These are phyloP conservation scores for Tolypocladium sp. DNA, from an alignment of 2,329 filamentous ascomycete species.

Conservation along the genomic window DNA sequence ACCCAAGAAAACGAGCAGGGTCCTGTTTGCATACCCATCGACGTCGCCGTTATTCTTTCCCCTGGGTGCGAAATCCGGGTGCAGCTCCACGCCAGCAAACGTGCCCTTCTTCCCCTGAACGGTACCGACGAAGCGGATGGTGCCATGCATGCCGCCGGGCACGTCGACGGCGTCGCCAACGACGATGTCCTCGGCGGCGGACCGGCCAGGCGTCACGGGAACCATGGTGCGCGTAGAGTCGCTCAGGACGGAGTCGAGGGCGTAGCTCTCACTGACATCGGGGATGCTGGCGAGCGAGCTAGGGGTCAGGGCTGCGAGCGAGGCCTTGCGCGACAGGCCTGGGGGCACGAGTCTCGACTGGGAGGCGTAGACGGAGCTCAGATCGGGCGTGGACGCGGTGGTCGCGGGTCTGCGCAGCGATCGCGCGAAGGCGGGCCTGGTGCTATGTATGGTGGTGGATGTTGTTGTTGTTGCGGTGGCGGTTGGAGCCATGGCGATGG, in stretches of 20 bases:
- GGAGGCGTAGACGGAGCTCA: slow-evolving; percentile 40
- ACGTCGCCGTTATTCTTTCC: slow-evolving; percentile 97
- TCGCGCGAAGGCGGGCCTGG: slow-evolving; percentile 16
- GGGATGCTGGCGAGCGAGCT: slow-evolving; percentile 55
- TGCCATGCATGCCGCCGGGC: slow-evolving; percentile 85
- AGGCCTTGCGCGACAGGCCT: slow-evolving; percentile 58
- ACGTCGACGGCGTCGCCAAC: slow-evolving; percentile 85
- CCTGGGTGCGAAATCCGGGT: slow-evolving; percentile 66
- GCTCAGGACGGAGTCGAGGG: slow-evolving; percentile 41
- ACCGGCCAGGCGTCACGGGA: slow-evolving; percentile 44
- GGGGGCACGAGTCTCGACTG: slow-evolving; percentile 37
- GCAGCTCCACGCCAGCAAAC: slow-evolving; percentile 88
- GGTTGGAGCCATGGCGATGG: slow-evolving; percentile 9
- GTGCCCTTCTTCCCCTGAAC: slow-evolving; percentile 84
- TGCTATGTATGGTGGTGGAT: slow-evolving; percentile 8
- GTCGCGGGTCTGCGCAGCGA: slow-evolving; percentile 34
- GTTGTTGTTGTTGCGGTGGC: slow-evolving; percentile 9
- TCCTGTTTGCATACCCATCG: slow-evolving; percentile 59
- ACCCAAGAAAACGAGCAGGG: slow-evolving; percentile 1
- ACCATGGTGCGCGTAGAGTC: slow-evolving; percentile 31
- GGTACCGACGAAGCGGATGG: slow-evolving; percentile 77
- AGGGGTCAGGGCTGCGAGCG: slow-evolving; percentile 58
- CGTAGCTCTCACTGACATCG: slow-evolving; percentile 57
- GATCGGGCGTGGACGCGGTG: slow-evolving; percentile 50
- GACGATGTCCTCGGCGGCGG: slow-evolving; percentile 44